These are phyloP conservation scores for Aspergillus steynii DNA, from an alignment of 495 filamentous ascomycete genomes.

Conservation along the genomic window DNA sequence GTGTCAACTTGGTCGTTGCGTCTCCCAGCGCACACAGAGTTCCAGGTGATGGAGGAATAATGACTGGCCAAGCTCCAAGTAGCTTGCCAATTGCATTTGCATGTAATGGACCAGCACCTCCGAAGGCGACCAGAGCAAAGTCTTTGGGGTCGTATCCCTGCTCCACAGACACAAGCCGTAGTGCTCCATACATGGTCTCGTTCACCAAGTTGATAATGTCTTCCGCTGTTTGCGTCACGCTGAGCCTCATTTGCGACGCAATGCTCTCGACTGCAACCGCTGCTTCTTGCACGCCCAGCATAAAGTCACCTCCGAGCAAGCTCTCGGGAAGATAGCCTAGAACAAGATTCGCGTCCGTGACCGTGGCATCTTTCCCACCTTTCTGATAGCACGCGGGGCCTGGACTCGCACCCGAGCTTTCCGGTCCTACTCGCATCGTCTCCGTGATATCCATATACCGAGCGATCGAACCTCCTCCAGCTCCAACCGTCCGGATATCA, in stretches of 20 bases:
- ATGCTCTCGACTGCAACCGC: constrained; percentile 37
- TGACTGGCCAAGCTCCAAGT: constrained; percentile 51
- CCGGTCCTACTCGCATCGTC: constrained; percentile 49
- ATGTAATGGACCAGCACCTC: constrained; percentile 52
- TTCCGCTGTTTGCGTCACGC: constrained; percentile 44
- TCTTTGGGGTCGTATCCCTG: constrained; percentile 54
- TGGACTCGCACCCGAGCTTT: constrained; percentile 48
- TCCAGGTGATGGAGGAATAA: constrained; percentile 51
- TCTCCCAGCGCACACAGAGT: constrained; percentile 53
- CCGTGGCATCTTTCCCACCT: constrained; percentile 44
- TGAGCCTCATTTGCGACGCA: constrained; percentile 43
- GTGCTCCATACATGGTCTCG: constrained; percentile 52
- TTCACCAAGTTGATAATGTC: constrained; percentile 51
- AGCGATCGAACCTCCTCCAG: constrained; percentile 50
- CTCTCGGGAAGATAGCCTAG: constrained; percentile 49
- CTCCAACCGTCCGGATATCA: constrained; percentile 51
- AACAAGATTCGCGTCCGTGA: constrained; percentile 52
- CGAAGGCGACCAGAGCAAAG: constrained; percentile 53
- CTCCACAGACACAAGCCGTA: constrained; percentile 52
- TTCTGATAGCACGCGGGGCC: constrained; percentile 53
- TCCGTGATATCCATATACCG: constrained; percentile 48
- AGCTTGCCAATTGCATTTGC: constrained; percentile 50
- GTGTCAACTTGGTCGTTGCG: constrained; percentile 47
- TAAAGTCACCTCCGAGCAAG: constrained; percentile 47
- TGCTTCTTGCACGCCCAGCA: constrained; percentile 41